Evolutionary conservation across 495 filamentous ascomycete species (phyloP).

Genomic region (Lichenothelia convexa): DNA sequence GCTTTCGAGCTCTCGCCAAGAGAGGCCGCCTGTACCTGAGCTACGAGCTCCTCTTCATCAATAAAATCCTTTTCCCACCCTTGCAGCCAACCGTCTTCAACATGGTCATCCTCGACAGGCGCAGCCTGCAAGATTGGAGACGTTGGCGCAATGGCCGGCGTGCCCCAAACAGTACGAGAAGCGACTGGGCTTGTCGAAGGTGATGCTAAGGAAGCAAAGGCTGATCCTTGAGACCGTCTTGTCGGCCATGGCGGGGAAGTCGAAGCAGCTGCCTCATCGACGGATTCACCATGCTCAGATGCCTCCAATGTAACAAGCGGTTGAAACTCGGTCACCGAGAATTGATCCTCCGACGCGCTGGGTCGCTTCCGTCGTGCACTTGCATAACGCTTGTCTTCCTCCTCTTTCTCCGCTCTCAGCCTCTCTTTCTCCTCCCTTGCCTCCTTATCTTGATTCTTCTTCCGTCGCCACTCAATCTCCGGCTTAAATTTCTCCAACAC

Average conservation of each 20-base stretch:
- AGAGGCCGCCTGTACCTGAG: constrained; percentile 22
- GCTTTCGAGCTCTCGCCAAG: constrained; percentile 19
- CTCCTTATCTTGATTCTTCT: constrained; percentile 72
- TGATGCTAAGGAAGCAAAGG: constrained; percentile 44
- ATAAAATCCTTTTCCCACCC: constrained; percentile 54
- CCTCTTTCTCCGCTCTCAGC: constrained; percentile 65
- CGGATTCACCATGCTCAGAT: constrained; percentile 21
- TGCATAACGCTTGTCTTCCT: constrained; percentile 32
- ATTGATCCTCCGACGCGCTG: constrained; percentile 13
- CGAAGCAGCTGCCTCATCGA: constrained; percentile 29
- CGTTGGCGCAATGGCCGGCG: constrained; percentile 37
- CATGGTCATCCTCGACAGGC: constrained; percentile 17
- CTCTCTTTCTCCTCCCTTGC: constrained; percentile 79
- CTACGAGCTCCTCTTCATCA: constrained; percentile 29
- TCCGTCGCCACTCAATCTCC: constrained; percentile 65
- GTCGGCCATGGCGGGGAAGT: constrained; percentile 41
- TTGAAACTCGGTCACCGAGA: constrained; percentile 33
- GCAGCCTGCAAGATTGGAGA: constrained; percentile 25
- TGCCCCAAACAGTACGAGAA: constrained; percentile 76
- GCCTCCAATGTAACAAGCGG: constrained; percentile 35
- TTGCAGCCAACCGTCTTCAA: constrained; percentile 66
- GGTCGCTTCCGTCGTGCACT: constrained; percentile 18
- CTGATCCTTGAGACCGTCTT: constrained; percentile 27
- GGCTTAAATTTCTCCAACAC: constrained; percentile 51
- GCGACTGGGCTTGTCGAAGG: constrained; percentile 63